These are phyloP conservation scores for Fusarium veterinarium DNA, from an alignment of 2,329 filamentous ascomycete species.

Conservation along the genomic window DNA sequence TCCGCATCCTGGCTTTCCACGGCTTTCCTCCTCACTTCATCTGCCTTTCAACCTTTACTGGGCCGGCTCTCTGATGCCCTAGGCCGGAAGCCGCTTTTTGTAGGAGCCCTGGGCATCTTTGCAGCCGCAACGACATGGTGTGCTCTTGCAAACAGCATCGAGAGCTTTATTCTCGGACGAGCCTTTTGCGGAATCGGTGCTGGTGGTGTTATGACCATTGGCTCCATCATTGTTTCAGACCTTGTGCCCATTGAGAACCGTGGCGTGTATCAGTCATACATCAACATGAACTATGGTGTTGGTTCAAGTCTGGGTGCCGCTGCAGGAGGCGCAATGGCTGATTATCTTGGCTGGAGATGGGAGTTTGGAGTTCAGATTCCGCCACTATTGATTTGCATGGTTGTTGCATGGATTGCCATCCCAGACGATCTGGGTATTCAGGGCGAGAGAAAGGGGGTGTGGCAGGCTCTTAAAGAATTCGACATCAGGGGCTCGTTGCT, in stretches of 20 bases:
- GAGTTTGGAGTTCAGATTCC: slow-evolving; percentile 74
- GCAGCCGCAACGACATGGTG: slow-evolving; percentile 75
- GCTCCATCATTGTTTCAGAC: slow-evolving; percentile 79
- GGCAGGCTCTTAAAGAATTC: slow-evolving; percentile 65
- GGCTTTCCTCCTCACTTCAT: slow-evolving; percentile 80
- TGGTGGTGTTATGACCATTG: slow-evolving; percentile 74
- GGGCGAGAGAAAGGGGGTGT: slow-evolving; percentile 56
- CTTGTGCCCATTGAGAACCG: slow-evolving; percentile 76
- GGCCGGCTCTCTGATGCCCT: slow-evolving; percentile 80
- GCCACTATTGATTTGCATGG: slow-evolving; percentile 59
- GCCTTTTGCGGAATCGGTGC: slow-evolving; percentile 79
- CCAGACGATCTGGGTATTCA: slow-evolving; percentile 65
- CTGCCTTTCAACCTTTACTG: slow-evolving; percentile 79
- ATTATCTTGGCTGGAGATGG: slow-evolving; percentile 79
- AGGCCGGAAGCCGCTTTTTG: slow-evolving; percentile 74
- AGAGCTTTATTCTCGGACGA: slow-evolving; percentile 76
- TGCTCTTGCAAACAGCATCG: slow-evolving; percentile 72
- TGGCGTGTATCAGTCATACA: slow-evolving; percentile 78
- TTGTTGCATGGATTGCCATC: slow-evolving; percentile 59
- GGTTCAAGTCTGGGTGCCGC: slow-evolving; percentile 72
- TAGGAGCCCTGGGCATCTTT: slow-evolving; percentile 73
- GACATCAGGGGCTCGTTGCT: slow-evolving; percentile 67
- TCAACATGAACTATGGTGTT: slow-evolving; percentile 73
- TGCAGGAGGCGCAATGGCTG: slow-evolving; percentile 76
- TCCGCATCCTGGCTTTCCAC: slow-evolving; percentile 86